Evolutionary conservation across 2,329 filamentous ascomycete genomes (phyloP), one percentile per base, ranked within the genome.

Genomic region (Plenodomus tracheiphilus): DNA sequence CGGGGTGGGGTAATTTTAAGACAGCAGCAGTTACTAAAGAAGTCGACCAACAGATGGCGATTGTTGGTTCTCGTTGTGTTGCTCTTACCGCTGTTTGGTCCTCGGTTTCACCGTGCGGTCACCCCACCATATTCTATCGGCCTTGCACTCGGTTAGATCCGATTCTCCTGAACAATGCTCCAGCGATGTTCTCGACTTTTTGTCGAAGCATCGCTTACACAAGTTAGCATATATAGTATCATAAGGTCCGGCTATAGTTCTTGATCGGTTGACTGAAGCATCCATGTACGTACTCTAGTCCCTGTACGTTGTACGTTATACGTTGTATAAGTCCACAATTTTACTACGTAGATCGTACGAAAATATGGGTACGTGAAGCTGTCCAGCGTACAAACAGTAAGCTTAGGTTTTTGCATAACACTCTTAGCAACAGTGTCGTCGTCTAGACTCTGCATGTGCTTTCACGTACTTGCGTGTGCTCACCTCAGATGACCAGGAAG

Each of bases 41-140:
- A 32, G 9, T 32, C 11, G 28, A 32, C 28, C 28, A 32, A 32
- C 28, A 11, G 15, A 32, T 25, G 22, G 22, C 22, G 5, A 25
- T 10, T 25, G 22, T 25, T 5, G 10, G 8, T 6, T 10, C 16
- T 13, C 19, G 3, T 39, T 21, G 18, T 35, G 34, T 10, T 6
- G 15, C 32, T 4, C 10, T 25, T 25, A 25, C 22, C 22, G 22
- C 10, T 25, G 22, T 25, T 10, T 25, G 10, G 22, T 25, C 22
- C 22, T 25, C 5, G 10, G 41, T 34, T 20, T 21, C 16, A 35
- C 15, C 15, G 35, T 39, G 6, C 19, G 10, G 15, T 18, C 21
- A 34, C 22, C 30, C 42, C 38, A 39, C 34, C 43, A 8, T 22
- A 38, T 30, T 39, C 20, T 44, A 15, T 22, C 35, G 21, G 42